Base-by-base conservation (phyloP, 2,329 filamentous ascomycete species). In the Colletotrichum ledebouriae region DNA sequence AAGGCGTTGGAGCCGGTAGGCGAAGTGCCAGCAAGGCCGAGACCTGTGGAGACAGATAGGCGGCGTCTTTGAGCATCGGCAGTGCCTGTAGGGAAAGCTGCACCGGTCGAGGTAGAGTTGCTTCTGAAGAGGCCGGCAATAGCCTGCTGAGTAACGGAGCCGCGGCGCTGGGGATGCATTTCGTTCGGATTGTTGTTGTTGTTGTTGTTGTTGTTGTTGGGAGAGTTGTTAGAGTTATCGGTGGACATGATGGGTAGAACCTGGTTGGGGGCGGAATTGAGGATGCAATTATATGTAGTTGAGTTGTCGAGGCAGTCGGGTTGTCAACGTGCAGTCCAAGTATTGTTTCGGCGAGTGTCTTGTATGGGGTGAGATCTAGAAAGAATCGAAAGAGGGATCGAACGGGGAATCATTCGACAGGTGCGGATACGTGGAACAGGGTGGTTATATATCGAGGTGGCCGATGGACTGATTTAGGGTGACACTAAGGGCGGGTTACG, bases 1-100 rank as follows among this genome's bases (percentile, higher is more conserved):
- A 87, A 85, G 49, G 84, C 79, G 74, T 84, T 71, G 75, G 83
- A 72, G 73, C 78, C 85, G 83, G 75, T 88, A n/a, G 91, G 90
- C 4, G 91, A 90, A 22, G 86, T 86, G 71, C 91, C 91, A 4
- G 90, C 91, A n/a, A 94, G 83, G 41, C 92, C 92, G 22, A 94
- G 83, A 39, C 92, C 92, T 4, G 91, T 93, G 52, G 89, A 90
- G 75, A 94, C 87, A 50, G 92, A 94, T 72, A 94, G 86, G 53
- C 92, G 89, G 68, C 92, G 89, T 67, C 89, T 88, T 70, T 87
- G 86, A 71, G 85, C 82, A 62, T 89, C 85, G 39, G 79, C 78
- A 57, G 81, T 76, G 50, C 77, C 78, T 34, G 65, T 71, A 56
- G 85, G 83, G 72, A 86, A 86, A 77, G 61, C 72, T 34, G 80